Conservation (phyloP, 495 filamentous ascomycete species). For the Xylaria sp. region DNA sequence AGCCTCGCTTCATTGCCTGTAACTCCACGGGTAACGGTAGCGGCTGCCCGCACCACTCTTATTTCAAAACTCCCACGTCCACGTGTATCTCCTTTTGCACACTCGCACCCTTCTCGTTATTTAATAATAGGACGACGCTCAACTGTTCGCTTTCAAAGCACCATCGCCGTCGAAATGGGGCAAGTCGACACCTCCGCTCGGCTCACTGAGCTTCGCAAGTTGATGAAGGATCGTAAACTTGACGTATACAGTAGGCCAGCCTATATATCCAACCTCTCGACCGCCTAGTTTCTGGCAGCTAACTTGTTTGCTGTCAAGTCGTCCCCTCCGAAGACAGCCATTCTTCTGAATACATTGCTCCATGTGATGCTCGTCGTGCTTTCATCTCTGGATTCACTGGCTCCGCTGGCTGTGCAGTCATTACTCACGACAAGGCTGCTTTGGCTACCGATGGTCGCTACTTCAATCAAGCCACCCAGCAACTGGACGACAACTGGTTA, state of each 20-base stretch:
- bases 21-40: slow-evolving; percentile 27
- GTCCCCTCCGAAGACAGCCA: slow-evolving; percentile 98
- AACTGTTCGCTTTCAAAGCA: slow-evolving; percentile 33
- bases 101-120: neutral
- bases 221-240: slow-evolving; percentile 88
- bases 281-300: slow-evolving; percentile 24
- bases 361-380: slow-evolving; percentile 87
- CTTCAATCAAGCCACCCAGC: slow-evolving; percentile 95
- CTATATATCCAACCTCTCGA: slow-evolving; percentile 22
- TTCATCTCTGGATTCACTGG: slow-evolving; percentile 96
- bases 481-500: slow-evolving; percentile 91
- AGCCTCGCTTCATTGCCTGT: slow-evolving; percentile 30
- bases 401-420: slow-evolving; percentile 90
- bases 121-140: slow-evolving; percentile 11
- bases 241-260: slow-evolving; percentile 88
- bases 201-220: slow-evolving; percentile 74
- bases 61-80: slow-evolving; percentile 9
- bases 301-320: slow-evolving; percentile 60
- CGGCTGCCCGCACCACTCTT: slow-evolving; percentile 25
- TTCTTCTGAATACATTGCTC: slow-evolving; percentile 96
- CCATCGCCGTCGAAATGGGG: slow-evolving; percentile 71
- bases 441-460: slow-evolving; percentile 96
- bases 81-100: slow-evolving; percentile 5
- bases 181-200: slow-evolving; percentile 82
- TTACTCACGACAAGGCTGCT: slow-evolving; percentile 86